phyloP scores from a whole-genome alignment of 192 early-diverging fungal species.

The Umbelopsis ramanniana region DNA sequence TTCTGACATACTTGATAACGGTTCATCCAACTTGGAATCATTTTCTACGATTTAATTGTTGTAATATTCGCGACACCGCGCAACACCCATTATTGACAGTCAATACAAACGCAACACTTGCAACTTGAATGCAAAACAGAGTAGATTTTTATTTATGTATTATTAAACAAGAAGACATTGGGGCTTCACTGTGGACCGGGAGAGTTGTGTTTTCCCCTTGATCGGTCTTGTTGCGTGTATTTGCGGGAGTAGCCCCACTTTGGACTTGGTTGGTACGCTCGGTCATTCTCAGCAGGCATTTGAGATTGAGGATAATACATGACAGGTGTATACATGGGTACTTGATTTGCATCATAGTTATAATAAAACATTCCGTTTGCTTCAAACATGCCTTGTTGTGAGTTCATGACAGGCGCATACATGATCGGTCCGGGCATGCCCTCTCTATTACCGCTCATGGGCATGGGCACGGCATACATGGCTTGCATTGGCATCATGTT shows the following conservation, averaged over 20 bases:
- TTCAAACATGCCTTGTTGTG: constrained; percentile 27
- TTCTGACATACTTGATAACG: too few relatives aligned
- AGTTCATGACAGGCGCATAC: constrained; percentile 15
- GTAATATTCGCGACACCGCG: too few relatives aligned
- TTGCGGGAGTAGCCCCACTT: constrained; percentile 11
- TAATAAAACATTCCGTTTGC: constrained; percentile 43
- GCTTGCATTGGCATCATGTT: constrained; percentile 19
- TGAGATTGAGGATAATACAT: constrained; percentile 16
- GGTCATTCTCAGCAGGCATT: neutral
- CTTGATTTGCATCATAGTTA: constrained; percentile 25
- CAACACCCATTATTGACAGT: neutral
- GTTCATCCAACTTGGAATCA: too few relatives aligned
- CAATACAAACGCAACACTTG: neutral
- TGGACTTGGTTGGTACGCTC: neutral
- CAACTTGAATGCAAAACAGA: too few relatives aligned
- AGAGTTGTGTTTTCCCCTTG: neutral
- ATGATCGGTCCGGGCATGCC: constrained; percentile 1
- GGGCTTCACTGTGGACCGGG: neutral
- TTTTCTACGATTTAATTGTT: too few relatives aligned
- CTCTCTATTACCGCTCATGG: neutral
- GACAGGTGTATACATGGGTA: constrained; percentile 9
- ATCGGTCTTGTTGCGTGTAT: constrained; percentile 10
- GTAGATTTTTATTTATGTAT: too few relatives aligned
- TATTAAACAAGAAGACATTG: too few relatives aligned
- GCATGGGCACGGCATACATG: constrained; percentile 4